These are phyloP conservation scores for Microglena sp. DNA, from an alignment of 139 green algal genomes.

Conservation along the genomic window DNA sequence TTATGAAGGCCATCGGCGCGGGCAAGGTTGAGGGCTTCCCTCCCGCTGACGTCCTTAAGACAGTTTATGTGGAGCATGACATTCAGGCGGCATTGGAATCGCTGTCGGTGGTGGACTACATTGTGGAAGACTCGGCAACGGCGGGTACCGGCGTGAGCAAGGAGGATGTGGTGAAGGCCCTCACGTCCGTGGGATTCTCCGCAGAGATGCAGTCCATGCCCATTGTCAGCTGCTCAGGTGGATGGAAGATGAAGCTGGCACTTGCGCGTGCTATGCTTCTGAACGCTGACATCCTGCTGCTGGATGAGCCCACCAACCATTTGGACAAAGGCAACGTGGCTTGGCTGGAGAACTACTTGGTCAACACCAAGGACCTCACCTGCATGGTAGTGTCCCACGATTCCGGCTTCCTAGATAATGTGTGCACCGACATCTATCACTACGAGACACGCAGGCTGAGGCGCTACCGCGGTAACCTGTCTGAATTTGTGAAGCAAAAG, in stretches of 20 bases:
- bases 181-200: constrained; percentile 72
- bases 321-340: constrained; percentile 72
- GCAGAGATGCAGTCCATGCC: constrained; percentile 37
- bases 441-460: constrained; percentile 75
- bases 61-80: constrained; percentile 85
- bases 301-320: constrained; percentile 83
- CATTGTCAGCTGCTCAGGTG: constrained; percentile 52
- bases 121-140: constrained; percentile 27
- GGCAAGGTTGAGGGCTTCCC: constrained; percentile 86
- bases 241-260: constrained; percentile 90
- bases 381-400: constrained; percentile 85
- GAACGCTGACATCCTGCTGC: constrained; percentile 72
- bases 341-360: constrained; percentile 78
- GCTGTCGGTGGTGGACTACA: constrained; percentile 25
- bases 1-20: constrained; percentile 88
- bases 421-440: constrained; percentile 82
- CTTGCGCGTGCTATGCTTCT: constrained; percentile 30
- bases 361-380: constrained; percentile 39
- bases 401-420: constrained; percentile 73
- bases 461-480: constrained; percentile 80
- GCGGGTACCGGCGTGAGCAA: no score
- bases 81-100: constrained; percentile 44
- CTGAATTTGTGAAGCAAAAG: constrained; percentile 74
- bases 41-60: constrained; percentile 59
- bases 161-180: constrained; percentile 46